Evolutionary conservation across 2,329 filamentous ascomycete species (phyloP), one percentile per base, ranked within the genome.

Genomic region (Aspergillus sp.): DNA sequence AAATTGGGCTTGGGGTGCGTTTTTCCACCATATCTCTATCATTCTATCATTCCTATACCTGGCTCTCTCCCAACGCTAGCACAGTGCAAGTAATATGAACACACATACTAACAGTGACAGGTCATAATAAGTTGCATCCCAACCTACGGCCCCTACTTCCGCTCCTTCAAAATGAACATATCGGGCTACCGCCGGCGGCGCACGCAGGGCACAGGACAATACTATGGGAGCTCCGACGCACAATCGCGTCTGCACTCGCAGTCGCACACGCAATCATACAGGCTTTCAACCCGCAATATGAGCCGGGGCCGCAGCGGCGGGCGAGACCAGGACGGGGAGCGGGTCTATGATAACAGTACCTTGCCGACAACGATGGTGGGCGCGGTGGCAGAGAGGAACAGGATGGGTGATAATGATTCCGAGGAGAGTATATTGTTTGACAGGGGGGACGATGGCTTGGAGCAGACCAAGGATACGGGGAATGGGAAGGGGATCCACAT

Each of bases 111-210:
- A 27, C 24, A 27, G 2, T 27, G 3, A 12, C 17, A 69, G 66
- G 63, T 79, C 37, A 72, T 79, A 15, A 72, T 79, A 27, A 67
- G 74, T 5, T 78, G 72, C 52, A 64, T 80, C 9, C 78, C 79
- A 6, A 75, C 77, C 0, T 74, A 80, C n/a, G 74, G 74, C 0
- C 78, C 79, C 2, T 67, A 80, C 0, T 68, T 80, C 58, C 65
- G 59, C 37, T 49, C 64, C 27, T 63, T 68, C 50, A 49, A 56
- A 15, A 56, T 62, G 3, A 62, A 56, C n/a, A 44, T 67, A 37
- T 58, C 27, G 20, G 65, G 57, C 20, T 65, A 67, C 51, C 61
- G 56, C 40, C 24, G 50, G 20, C 52, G 59, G n/a, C 55, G 52
- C 22, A 47, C 51, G 39, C 39, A 41, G 39, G 39, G 39, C 3